These are phyloP conservation scores for Acidiella bohemica DNA, from an alignment of 495 filamentous ascomycete genomes.

Conservation along the genomic window DNA sequence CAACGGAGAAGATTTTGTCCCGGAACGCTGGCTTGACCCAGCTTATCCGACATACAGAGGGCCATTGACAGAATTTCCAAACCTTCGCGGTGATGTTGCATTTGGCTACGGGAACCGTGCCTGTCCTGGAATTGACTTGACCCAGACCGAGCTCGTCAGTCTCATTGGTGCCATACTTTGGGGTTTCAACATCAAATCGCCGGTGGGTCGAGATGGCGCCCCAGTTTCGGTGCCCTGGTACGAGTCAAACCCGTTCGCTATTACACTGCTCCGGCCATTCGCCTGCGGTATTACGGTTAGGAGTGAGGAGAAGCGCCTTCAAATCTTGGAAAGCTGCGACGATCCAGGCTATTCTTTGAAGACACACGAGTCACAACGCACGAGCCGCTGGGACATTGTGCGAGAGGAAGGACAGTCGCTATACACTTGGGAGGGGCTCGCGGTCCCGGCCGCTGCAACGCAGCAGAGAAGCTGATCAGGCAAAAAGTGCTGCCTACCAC, in stretches of 20 bases:
- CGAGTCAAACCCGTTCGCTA: slow-evolving; percentile 40
- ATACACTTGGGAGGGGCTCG: slow-evolving; percentile 4
- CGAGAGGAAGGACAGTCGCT: not conserved
- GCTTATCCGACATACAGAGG: slow-evolving; percentile 38
- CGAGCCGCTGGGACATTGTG: slow-evolving; percentile 3
- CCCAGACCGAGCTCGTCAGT: slow-evolving; percentile 39
- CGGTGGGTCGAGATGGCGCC: slow-evolving; percentile 25
- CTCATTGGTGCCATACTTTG: slow-evolving; percentile 41
- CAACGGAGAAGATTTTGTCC: slow-evolving; percentile 24
- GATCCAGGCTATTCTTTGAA: not conserved
- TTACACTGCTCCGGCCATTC: slow-evolving; percentile 38
- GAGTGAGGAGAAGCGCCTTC: slow-evolving; percentile 21
- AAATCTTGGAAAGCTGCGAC: not conserved
- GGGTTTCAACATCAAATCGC: slow-evolving; percentile 37
- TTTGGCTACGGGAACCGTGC: slow-evolving; percentile 45
- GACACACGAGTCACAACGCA: not conserved
- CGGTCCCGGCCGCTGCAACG: slow-evolving; percentile 1
- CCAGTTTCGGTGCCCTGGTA: slow-evolving; percentile 37
- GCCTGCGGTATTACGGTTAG: slow-evolving; percentile 34
- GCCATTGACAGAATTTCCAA: slow-evolving; percentile 37
- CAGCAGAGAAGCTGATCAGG: no score
- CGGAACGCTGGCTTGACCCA: slow-evolving; percentile 29
- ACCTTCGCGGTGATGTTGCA: slow-evolving; percentile 36
- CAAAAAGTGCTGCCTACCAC: no score
- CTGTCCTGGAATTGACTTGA: slow-evolving; percentile 42